A percentile compares a stretch with the other conserved stretches of the same genome.
Conservation (phyloP, 225 moss, liverwort and hornwort species). For the Marchantia paleacea region DNA sequence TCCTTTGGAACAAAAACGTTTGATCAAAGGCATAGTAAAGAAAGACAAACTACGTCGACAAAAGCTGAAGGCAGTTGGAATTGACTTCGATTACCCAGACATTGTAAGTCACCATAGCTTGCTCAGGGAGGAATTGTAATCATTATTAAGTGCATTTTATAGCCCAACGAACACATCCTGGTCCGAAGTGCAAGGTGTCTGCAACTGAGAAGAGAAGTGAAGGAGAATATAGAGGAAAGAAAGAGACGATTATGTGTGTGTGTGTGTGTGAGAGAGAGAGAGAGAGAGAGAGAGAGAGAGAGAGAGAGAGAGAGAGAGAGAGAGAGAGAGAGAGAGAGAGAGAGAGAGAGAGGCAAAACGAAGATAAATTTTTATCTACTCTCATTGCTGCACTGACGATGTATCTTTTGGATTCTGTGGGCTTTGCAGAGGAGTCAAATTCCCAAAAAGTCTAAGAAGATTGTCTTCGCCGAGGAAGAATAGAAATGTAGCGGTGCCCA, state of each 20-base stretch:
- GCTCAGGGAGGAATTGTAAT: neutral
- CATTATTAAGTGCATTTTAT: neutral
- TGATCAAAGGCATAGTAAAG: slow-evolving; percentile 52
- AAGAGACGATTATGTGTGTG: neutral
- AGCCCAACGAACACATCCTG: neutral
- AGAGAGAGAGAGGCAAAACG: no score
- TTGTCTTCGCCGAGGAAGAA: slow-evolving; percentile 8
- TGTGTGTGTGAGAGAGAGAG: no score
- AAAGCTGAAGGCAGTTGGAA: slow-evolving; percentile 67
- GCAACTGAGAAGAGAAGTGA: no score
- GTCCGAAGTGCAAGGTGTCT: neutral
- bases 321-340: no score
- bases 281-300: no score
- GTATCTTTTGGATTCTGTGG: neutral
- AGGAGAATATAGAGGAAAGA: no score
- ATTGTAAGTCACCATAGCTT: slow-evolving; percentile 43
- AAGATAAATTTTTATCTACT: neutral
- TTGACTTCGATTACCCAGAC: slow-evolving; percentile 81
- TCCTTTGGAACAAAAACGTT: slow-evolving; percentile 55
- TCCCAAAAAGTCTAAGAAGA: slow-evolving; percentile 10
- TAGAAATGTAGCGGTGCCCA: neutral
- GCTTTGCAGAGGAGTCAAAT: slow-evolving; percentile 11
- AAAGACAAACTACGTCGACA: slow-evolving; percentile 59
- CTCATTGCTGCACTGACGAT: neutral
- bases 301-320: no score